Conservation (phyloP, 345 rosid genomes). For the Salix suchowensis region DNA sequence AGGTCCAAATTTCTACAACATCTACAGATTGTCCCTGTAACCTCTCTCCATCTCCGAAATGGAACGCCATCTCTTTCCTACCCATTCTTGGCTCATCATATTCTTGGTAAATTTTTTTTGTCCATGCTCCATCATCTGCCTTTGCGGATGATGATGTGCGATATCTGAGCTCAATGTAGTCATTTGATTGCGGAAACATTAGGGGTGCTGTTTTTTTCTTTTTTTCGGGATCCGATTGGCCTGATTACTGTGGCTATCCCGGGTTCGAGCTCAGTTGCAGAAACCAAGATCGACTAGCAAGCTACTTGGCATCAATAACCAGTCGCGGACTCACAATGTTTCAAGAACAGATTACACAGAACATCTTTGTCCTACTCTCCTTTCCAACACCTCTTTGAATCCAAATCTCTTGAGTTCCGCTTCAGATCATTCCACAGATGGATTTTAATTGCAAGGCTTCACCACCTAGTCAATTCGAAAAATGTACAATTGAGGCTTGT, state of each 20-base stretch:
- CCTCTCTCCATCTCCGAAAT: background rate
- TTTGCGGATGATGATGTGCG: too few species aligned
- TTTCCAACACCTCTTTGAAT: background rate
- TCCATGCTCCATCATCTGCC: too few species aligned
- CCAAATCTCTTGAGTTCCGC: background rate
- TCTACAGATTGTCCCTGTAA: background rate
- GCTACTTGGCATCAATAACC: slow-evolving; percentile 14
- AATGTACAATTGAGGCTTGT: too few species aligned
- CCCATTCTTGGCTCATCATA: background rate
- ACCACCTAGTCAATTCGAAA: too few species aligned
- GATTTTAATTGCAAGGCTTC: too few species aligned
- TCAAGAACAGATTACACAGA: slow-evolving; percentile 24
- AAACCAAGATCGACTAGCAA: background rate
- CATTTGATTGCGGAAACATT: too few species aligned
- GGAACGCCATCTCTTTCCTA: background rate
- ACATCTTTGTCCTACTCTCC: slow-evolving; percentile 11
- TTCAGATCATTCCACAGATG: background rate
- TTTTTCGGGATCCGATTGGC: too few species aligned
- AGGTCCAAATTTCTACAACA: background rate
- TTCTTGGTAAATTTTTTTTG: too few species aligned
- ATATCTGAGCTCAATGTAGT: too few species aligned
- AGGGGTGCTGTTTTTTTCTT: too few species aligned
- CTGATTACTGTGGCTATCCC: slow-evolving; percentile 14
- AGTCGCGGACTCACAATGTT: background rate
- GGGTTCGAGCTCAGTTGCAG: slow-evolving; percentile 22